phyloP scores from a whole-genome alignment of 768 basidiomycete species.

The Hortiboletus flavorubellus region DNA sequence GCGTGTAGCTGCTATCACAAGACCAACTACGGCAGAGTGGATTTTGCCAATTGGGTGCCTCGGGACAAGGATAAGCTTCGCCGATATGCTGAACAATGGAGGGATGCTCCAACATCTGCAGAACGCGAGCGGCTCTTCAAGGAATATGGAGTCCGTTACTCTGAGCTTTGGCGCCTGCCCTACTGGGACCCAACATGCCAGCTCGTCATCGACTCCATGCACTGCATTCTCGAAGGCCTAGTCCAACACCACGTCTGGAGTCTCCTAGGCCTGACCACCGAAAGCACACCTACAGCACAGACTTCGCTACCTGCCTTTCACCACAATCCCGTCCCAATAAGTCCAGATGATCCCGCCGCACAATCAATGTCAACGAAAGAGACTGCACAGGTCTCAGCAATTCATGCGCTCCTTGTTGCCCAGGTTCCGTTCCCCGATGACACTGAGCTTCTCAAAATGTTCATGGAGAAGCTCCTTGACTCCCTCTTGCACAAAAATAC shows the following conservation, averaged over 20 bases:
- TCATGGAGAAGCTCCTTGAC: too few relatives aligned
- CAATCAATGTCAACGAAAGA: background rate
- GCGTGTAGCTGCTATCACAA: slow-evolving; percentile 26
- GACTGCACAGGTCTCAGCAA: background rate
- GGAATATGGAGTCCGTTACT: slow-evolving; percentile 18
- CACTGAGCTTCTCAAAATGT: too few relatives aligned
- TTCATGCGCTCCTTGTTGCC: too few relatives aligned
- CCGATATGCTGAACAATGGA: slow-evolving; percentile 12
- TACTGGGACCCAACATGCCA: slow-evolving; percentile 20
- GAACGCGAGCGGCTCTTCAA: slow-evolving; percentile 7
- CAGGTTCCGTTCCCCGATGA: too few relatives aligned
- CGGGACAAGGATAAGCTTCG: slow-evolving; percentile 6
- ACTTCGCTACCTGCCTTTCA: background rate
- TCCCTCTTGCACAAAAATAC: too few relatives aligned
- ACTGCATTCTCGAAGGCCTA: slow-evolving; percentile 19
- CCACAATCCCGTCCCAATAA: too few relatives aligned
- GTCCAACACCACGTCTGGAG: background rate
- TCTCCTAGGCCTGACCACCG: slow-evolving; percentile 3
- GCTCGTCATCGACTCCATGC: slow-evolving; percentile 28
- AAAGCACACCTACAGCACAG: background rate
- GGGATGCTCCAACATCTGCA: background rate
- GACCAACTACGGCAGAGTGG: background rate
- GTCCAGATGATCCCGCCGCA: background rate
- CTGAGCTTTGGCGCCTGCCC: too few relatives aligned
- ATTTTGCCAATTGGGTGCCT: slow-evolving; percentile 15